Base-by-base conservation (phyloP, 345 rosid genomes). In the Xanthoceras sorbifolium region DNA sequence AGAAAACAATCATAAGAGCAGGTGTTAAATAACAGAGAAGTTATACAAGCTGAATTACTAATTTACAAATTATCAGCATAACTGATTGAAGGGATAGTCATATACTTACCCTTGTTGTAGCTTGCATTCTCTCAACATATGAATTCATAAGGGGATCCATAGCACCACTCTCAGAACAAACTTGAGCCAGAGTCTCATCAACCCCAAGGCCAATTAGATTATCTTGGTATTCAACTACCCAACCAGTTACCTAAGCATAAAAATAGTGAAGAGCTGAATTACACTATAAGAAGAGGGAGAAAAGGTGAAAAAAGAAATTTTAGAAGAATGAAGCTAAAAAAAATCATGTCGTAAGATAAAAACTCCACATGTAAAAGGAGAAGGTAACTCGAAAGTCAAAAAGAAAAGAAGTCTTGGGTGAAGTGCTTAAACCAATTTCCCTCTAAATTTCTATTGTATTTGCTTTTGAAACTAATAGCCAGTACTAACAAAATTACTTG, bases 161-260 rank as follows among this genome's bases (percentile, higher is more conserved):
- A 69, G 99, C 88, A 78, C 99, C 99, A 86, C 99, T 94, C 83
- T 97, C 99, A 3, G 99, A 97, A 85, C 98, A 94, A 82, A 97
- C 98, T 92, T 97, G 98, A 73, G 99, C 99, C 65, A 97, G 92
- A 67, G 97, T 84, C 81, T 97, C 99, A 81, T 97, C 99, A 87
- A 97, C 98, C 74, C 99, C 99, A 80, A 97, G 99, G 63, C 90
- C 99, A 77, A 97, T 88, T 78, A 94, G 77, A 86, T 86, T 97
- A 65, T 97, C 99, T 91, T 97, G 99, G 87, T 92, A 96, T 78
- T 94, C 97, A 82, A 96, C 98, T 17, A 96, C 98, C 99, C 99
- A 96, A 69, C 99, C 94, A 79, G 99, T 96, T 25, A 96, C 98
- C 99, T 96, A 83, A 52, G 76, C 67, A 78, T 40, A 75, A 84